Evolutionary conservation across 2,329 filamentous ascomycete species (phyloP).

Genomic region (Trichophyton equinum): DNA sequence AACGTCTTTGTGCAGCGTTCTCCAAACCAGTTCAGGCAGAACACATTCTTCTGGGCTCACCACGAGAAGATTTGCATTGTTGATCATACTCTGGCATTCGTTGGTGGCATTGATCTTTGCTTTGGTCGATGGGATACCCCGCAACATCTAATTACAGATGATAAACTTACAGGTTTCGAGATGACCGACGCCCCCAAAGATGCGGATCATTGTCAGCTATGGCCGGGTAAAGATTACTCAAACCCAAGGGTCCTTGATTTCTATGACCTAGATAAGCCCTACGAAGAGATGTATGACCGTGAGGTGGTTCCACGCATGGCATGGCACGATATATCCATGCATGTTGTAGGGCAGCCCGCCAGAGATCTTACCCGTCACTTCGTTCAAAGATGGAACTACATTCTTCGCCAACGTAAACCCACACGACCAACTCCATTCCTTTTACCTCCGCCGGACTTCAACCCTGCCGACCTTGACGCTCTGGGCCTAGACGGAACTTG

Average conservation of each 20-base stretch:
- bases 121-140: slow-evolving; percentile 88
- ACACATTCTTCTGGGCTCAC: slow-evolving; percentile 98
- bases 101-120: slow-evolving; percentile 87
- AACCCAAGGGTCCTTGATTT: slow-evolving; percentile 97
- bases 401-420: slow-evolving; percentile 81
- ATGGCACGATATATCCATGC: slow-evolving; percentile 95
- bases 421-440: slow-evolving; percentile 88
- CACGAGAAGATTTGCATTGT: slow-evolving; percentile 97
- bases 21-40: slow-evolving; percentile 95
- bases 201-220: slow-evolving; percentile 89
- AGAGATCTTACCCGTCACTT: slow-evolving; percentile 96
- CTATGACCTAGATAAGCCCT: slow-evolving; percentile 80
- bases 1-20: slow-evolving; percentile 97
- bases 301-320: slow-evolving; percentile 90
- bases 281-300: slow-evolving; percentile 87
- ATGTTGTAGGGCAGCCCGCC: slow-evolving; percentile 70
- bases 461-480: slow-evolving; percentile 68
- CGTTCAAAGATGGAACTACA: slow-evolving; percentile 88
- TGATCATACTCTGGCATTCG: slow-evolving; percentile 85
- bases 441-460: slow-evolving; percentile 84
- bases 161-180: slow-evolving; percentile 68
- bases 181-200: slow-evolving; percentile 52
- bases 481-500: slow-evolving; percentile 87
- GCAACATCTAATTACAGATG: slow-evolving; percentile 74
- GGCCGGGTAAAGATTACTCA: slow-evolving; percentile 95